Base-by-base conservation (phyloP, 495 filamentous ascomycete species). In the Penicillium parvum region DNA sequence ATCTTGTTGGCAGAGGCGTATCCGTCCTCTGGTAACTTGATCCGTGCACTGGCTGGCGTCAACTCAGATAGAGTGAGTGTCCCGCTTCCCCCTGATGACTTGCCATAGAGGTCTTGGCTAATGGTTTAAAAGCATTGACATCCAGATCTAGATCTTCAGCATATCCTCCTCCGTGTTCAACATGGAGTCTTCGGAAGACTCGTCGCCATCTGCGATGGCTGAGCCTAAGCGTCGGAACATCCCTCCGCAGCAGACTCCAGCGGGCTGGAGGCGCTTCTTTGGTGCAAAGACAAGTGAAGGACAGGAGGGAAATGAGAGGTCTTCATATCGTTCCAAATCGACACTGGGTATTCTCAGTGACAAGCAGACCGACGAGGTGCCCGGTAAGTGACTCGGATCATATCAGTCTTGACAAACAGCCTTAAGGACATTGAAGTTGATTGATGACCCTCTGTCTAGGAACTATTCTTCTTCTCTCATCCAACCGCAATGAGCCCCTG, bases 311-410 rank as follows among this genome's bases (percentile, higher is more conserved):
- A 35, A 29, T 7, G 37, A 45, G 11, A 40, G 52, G 11, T 26
- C 51, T 8, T 47, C 39, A 7, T 71, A 73, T 49, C 64, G 69
- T n/a, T 33, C 66, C 9, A 79, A 72, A 67, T 88, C 85, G 75
- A 87, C 75, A 6, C 71, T 96, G 67, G 91, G 90, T 26, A 84
- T 97, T 14, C 60, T 96, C 25, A 90, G 89, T 58, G 88, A 95
- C 52, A 76, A 59, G 43, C 64, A 83, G 36, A 96, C 91, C 0
- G 86, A 94, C 26, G 87, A 95, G 68, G 92, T 97, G 15, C 92
- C 91, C 52, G 91, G 91, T 90, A 68, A 46, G 78, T 65, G 22
- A 39, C n/a, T 25, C 14, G 23, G 5, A 15, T 27, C 26, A 11
- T 26, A n/a, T 11, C 18, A 20, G 2, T 11, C 1, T 10, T 22